These are phyloP conservation scores for Dactylella cylindrospora DNA, from an alignment of 2,329 filamentous ascomycete genomes.

Conservation along the genomic window DNA sequence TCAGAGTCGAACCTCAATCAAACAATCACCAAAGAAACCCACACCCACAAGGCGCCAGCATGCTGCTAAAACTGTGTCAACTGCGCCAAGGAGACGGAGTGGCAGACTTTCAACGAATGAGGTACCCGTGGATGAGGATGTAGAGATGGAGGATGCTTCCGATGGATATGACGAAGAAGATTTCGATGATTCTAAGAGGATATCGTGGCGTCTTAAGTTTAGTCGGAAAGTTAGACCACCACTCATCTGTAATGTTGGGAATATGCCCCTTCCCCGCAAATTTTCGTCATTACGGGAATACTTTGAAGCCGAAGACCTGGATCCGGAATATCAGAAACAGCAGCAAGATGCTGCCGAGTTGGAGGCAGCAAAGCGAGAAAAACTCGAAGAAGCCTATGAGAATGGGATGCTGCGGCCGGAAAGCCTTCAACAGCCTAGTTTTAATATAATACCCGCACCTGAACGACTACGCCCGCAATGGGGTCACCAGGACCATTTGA, in stretches of 20 bases:
- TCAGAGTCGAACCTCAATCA: slow-evolving; percentile 4
- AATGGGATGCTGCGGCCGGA: slow-evolving; percentile 73
- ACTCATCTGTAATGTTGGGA: slow-evolving; percentile 31
- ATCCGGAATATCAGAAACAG: slow-evolving; percentile 57
- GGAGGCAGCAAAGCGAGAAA: slow-evolving; percentile 70
- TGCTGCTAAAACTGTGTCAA: slow-evolving; percentile 3
- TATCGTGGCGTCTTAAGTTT: slow-evolving; percentile 44
- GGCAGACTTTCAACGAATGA: slow-evolving; percentile 19
- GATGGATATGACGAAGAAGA: slow-evolving; percentile 62
- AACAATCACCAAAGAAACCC: slow-evolving; percentile 7
- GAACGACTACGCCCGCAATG: slow-evolving; percentile 78
- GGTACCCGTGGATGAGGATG: slow-evolving; percentile 33
- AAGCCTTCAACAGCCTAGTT: slow-evolving; percentile 65
- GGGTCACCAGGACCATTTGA: slow-evolving; percentile 82
- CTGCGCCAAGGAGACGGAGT: slow-evolving; percentile 24
- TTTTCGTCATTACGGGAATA: slow-evolving; percentile 34
- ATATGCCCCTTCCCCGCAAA: slow-evolving; percentile 28
- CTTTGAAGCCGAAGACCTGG: slow-evolving; percentile 47
- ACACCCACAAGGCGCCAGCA: slow-evolving; percentile 5
- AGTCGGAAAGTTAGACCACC: slow-evolving; percentile 44
- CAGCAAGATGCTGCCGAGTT: slow-evolving; percentile 64
- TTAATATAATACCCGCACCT: slow-evolving; percentile 61
- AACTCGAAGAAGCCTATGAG: slow-evolving; percentile 71
- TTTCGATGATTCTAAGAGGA: slow-evolving; percentile 50
- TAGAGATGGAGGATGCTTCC: slow-evolving; percentile 52